These are phyloP conservation scores for Triadica sebifera DNA, from an alignment of 345 rosid genomes.

Conservation along the genomic window DNA sequence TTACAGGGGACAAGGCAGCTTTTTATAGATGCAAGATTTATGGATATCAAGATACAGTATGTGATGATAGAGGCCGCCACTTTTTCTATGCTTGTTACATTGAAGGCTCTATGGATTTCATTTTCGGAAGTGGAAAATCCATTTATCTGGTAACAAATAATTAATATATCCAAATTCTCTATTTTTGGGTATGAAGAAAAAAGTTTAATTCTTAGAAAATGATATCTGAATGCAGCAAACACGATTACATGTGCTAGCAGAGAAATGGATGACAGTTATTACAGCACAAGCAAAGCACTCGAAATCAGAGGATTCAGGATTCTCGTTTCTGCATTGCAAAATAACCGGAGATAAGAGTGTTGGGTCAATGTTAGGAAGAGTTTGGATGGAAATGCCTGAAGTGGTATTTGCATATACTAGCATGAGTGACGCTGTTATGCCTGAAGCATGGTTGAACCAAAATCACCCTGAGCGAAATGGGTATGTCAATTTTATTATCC, in stretches of 20 bases:
- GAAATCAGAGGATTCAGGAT: conserved; percentile 24
- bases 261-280: conserved; percentile 40
- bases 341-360: not conserved
- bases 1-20: conserved; percentile 49
- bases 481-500: conserved; percentile 16
- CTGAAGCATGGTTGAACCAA: conserved; percentile 51
- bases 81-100: conserved; percentile 67
- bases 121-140: conserved; percentile 40
- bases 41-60: conserved; percentile 74
- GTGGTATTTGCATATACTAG: conserved; percentile 49
- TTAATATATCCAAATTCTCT: no score
- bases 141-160: conserved; percentile 44
- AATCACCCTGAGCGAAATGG: conserved; percentile 26
- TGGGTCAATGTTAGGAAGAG: conserved; percentile 53
- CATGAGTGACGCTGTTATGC: conserved; percentile 37
- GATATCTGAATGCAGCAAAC: conserved; percentile 31
- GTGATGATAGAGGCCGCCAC: conserved; percentile 62
- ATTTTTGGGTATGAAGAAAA: no score
- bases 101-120: conserved; percentile 44
- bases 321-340: not conserved
- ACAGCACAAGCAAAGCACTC: conserved; percentile 57
- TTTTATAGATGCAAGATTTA: conserved; percentile 52
- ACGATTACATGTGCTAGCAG: conserved; percentile 34
- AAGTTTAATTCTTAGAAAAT: no score
- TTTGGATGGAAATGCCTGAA: conserved; percentile 51